These are phyloP conservation scores for Trametes maxima DNA, from an alignment of 768 basidiomycete species.

Conservation along the genomic window DNA sequence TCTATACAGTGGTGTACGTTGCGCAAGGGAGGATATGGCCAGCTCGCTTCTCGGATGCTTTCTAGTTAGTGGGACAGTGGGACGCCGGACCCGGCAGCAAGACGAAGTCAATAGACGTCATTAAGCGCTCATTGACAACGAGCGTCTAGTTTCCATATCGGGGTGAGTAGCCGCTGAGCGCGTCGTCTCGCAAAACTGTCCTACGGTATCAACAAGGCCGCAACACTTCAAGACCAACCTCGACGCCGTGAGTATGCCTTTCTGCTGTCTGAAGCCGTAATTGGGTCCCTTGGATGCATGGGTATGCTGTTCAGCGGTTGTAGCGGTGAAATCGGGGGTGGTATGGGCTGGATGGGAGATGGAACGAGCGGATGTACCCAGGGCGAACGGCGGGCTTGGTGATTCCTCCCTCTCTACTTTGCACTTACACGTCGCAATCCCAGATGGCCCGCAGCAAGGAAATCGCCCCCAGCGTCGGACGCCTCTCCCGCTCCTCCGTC, in stretches of 20 bases:
- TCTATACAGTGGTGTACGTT: too few relatives aligned
- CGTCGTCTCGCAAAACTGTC: conserved; percentile 22
- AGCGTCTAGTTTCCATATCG: conserved; percentile 13
- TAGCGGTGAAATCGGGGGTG: conserved; percentile 16
- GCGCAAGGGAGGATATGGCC: neutral
- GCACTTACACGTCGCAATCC: conserved; percentile 20
- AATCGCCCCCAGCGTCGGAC: conserved; percentile 79
- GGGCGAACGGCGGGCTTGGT: conserved; percentile 4
- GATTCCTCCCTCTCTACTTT: conserved; percentile 9
- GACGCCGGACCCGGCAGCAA: too few relatives aligned
- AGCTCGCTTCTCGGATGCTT: neutral
- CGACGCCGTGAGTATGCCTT: conserved; percentile 43
- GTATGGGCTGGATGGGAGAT: conserved; percentile 31
- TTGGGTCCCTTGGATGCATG: conserved; percentile 16
- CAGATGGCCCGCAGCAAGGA: conserved; percentile 89
- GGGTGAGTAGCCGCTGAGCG: conserved; percentile 15
- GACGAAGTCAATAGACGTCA: neutral
- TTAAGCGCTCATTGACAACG: conserved; percentile 1
- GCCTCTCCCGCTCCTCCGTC: conserved; percentile 82
- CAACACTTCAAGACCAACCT: conserved; percentile 43
- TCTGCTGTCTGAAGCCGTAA: conserved; percentile 23
- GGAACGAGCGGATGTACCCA: conserved; percentile 27
- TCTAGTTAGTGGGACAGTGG: too few relatives aligned
- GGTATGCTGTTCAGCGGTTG: conserved; percentile 18
- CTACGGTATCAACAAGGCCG: conserved; percentile 24